phyloP scores from a whole-genome alignment of 2,329 filamentous ascomycete species.

The Talaromyces sp. region DNA sequence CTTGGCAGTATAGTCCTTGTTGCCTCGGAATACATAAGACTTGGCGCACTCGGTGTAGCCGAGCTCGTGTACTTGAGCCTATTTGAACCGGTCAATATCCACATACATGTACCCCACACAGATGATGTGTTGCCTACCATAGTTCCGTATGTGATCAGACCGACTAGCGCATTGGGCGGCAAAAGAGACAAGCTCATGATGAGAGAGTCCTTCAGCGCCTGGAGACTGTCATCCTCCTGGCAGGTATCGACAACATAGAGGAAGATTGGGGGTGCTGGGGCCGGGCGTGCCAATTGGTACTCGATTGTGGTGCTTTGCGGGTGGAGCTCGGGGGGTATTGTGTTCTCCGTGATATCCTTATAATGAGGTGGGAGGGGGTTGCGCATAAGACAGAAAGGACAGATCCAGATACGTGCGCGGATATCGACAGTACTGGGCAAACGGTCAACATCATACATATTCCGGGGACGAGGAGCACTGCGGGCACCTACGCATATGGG shows the following conservation, averaged over 20 bases:
- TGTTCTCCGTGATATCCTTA: constrained; percentile 68
- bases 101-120: not conserved
- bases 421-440: constrained; percentile 62
- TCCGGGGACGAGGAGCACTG: constrained; percentile 1
- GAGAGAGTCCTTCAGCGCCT: constrained; percentile 68
- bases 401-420: constrained; percentile 69
- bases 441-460: constrained; percentile 27
- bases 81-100: constrained; percentile 10
- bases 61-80: constrained; percentile 96
- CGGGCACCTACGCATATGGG: constrained; percentile 77
- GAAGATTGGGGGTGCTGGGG: constrained; percentile 67
- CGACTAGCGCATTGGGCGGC: constrained; percentile 65
- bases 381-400: constrained; percentile 68
- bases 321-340: constrained; percentile 68
- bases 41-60: constrained; percentile 98
- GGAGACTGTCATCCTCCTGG: constrained; percentile 68
- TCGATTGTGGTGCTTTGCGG: constrained; percentile 67
- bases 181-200: constrained; percentile 68
- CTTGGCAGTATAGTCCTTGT: constrained; percentile 97
- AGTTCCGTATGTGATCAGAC: constrained; percentile 74
- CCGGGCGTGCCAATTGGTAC: constrained; percentile 64
- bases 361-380: constrained; percentile 68
- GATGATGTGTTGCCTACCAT: constrained; percentile 64
- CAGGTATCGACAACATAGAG: constrained; percentile 70
- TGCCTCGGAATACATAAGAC: constrained; percentile 96